Evolutionary conservation across 140 eudicot species (phyloP).

Genomic region (Flaveria floridana): DNA sequence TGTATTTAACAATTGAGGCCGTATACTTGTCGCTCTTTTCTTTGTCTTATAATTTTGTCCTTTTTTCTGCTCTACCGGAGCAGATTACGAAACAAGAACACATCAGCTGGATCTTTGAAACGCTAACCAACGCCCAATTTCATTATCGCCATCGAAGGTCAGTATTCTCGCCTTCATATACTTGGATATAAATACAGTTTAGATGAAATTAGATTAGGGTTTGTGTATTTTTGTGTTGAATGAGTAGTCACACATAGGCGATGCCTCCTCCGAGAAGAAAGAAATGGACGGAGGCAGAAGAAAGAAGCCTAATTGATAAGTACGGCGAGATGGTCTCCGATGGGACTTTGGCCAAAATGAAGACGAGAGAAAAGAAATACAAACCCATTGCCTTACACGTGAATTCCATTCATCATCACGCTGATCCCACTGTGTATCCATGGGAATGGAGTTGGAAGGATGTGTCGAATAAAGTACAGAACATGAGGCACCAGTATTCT

Average conservation of each 20-base stretch:
- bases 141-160: not conserved
- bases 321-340: constrained; percentile 73
- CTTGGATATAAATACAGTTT: not conserved
- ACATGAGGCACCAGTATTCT: constrained; percentile 95
- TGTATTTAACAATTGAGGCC: not conserved
- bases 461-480: constrained; percentile 84
- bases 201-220: not conserved
- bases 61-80: not conserved
- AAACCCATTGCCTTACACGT: constrained; percentile 72
- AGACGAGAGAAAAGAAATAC: constrained; percentile 83
- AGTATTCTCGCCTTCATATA: not conserved
- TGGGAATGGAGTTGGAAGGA: constrained; percentile 99
- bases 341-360: constrained; percentile 84
- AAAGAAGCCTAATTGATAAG: constrained; percentile 76
- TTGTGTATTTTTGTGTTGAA: not conserved
- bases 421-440: constrained; percentile 65
- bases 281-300: constrained; percentile 95
- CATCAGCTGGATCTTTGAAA: not conserved
- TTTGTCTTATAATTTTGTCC: not conserved
- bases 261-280: constrained; percentile 74
- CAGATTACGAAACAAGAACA: not conserved
- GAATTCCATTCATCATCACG: constrained; percentile 65
- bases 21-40: not conserved
- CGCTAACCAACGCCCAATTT: not conserved
- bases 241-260: constrained; percentile 16